Conservation (phyloP, 176 grass and related monocot genomes). For the Oryza punctata region DNA sequence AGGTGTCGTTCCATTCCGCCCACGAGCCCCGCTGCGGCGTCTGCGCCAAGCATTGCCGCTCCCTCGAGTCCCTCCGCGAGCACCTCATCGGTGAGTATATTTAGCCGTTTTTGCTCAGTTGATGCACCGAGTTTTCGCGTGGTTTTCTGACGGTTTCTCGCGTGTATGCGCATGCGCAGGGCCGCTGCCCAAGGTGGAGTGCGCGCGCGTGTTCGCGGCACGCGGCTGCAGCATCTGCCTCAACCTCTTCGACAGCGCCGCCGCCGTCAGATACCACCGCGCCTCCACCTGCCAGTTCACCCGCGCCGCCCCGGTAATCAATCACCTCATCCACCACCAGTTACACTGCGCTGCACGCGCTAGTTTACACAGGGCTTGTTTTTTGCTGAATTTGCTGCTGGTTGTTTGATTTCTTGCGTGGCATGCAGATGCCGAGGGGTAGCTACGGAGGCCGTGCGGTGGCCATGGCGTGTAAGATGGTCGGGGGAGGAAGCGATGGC, state of each 20-base stretch:
- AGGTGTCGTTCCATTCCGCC: slow-evolving; percentile 74
- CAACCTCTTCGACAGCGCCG: slow-evolving; percentile 64
- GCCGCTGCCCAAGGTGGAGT: slow-evolving; percentile 84
- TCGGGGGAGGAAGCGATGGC: slow-evolving; percentile 77
- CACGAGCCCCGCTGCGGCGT: slow-evolving; percentile 85
- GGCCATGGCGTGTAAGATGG: slow-evolving; percentile 78
- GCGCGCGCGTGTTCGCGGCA: slow-evolving; percentile 60
- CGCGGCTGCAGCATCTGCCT: slow-evolving; percentile 81
- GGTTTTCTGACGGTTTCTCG: not conserved
- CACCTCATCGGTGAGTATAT: slow-evolving; percentile 72
- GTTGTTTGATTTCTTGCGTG: not conserved
- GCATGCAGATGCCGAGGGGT: slow-evolving; percentile 58
- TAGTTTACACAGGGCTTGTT: not conserved
- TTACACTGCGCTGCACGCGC: not conserved
- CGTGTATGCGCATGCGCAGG: slow-evolving; percentile 26
- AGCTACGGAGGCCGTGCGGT: slow-evolving; percentile 45
- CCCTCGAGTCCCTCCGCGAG: slow-evolving; percentile 86
- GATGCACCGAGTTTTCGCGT: not conserved
- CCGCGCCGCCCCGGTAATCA: slow-evolving; percentile 61
- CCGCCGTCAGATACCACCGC: slow-evolving; percentile 66
- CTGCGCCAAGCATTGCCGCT: slow-evolving; percentile 88
- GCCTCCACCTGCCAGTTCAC: slow-evolving; percentile 62
- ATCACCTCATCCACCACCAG: not conserved
- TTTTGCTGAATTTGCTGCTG: not conserved
- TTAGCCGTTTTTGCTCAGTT: too few relatives aligned